Evolutionary conservation across 371 early-diverging fungal species (phyloP).

Genomic region (Fennellomyces sp.): DNA sequence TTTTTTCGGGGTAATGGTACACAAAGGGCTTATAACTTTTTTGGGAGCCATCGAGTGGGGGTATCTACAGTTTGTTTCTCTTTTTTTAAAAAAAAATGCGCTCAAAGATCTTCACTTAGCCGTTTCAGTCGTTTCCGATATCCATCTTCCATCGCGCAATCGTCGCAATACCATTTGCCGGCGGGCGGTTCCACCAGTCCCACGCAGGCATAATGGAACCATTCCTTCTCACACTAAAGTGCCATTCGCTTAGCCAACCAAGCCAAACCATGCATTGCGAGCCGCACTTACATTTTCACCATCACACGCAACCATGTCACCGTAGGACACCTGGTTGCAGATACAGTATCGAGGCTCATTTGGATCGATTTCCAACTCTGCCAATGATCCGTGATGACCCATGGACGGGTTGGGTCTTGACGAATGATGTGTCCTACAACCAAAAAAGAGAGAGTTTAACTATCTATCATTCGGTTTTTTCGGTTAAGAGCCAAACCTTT

Average conservation of each 20-base stretch:
- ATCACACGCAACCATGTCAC: slow-evolving; percentile 99
- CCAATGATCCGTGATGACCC: slow-evolving; percentile 21
- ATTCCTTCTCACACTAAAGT: slow-evolving; percentile 83
- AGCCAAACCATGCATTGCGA: no score
- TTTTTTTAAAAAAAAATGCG: neutral
- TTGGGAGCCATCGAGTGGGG: no score
- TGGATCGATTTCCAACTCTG: slow-evolving; percentile 88
- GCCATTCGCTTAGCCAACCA: neutral
- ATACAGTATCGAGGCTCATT: slow-evolving; percentile 96
- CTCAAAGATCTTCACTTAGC: slow-evolving; percentile 13
- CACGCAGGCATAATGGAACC: slow-evolving; percentile 96
- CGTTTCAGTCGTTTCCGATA: slow-evolving; percentile 33
- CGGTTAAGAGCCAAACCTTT: slow-evolving; percentile 3
- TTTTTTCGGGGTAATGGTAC: neutral
- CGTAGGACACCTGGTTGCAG: slow-evolving; percentile 94
- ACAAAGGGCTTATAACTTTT: no score
- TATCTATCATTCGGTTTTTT: slow-evolving; percentile 12
- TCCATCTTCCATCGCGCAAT: slow-evolving; percentile 38
- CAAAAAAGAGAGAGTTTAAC: neutral
- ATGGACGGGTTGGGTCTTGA: slow-evolving; percentile 35
- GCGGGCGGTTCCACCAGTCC: slow-evolving; percentile 82
- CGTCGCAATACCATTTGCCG: slow-evolving; percentile 94
- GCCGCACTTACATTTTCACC: slow-evolving; percentile 78
- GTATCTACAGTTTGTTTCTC: neutral
- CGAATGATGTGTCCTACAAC: slow-evolving; percentile 35